Evolutionary conservation across 176 grass and related monocot species (phyloP).

Genomic region (Bonia amplexicaulis): DNA sequence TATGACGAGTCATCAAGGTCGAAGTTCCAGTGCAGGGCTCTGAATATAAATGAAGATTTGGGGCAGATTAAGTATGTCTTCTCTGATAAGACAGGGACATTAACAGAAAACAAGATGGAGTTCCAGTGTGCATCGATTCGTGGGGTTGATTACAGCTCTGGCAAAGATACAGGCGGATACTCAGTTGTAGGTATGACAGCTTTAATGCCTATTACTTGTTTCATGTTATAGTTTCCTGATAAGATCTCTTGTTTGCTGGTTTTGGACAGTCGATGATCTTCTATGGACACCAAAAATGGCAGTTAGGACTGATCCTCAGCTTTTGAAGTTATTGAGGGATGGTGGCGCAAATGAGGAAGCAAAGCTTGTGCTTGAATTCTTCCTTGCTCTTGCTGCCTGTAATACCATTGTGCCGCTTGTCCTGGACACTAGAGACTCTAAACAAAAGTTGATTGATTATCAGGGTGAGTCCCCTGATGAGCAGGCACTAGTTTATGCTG

Average conservation of each 20-base stretch:
- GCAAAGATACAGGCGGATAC: constrained; percentile 35
- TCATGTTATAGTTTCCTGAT: constrained; percentile 4
- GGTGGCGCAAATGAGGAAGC: constrained; percentile 37
- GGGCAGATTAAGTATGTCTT: constrained; percentile 89
- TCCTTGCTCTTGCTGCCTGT: constrained; percentile 66
- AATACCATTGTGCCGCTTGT: constrained; percentile 84
- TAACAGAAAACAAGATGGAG: constrained; percentile 91
- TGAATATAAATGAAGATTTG: constrained; percentile 95
- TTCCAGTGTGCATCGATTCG: constrained; percentile 59
- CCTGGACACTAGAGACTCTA: constrained; percentile 50
- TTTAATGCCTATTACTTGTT: constrained; percentile 15
- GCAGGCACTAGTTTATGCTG: constrained; percentile 81
- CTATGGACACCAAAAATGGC: constrained; percentile 71
- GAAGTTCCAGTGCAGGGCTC: constrained; percentile 76
- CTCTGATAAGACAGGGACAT: constrained; percentile 85
- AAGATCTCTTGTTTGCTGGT: constrained; percentile 21
- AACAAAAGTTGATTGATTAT: constrained; percentile 77
- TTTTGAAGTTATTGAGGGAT: constrained; percentile 47
- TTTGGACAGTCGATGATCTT: constrained; percentile 60
- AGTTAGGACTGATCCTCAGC: constrained; percentile 57
- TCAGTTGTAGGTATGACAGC: constrained; percentile 62
- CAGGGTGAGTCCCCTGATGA: constrained; percentile 92
- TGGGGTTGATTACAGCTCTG: constrained; percentile 65
- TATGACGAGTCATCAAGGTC: constrained; percentile 56
- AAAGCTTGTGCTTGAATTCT: constrained; percentile 57